Evolutionary conservation across 139 green algal genomes (phyloP).

Genomic region (Nannochloris sp.): DNA sequence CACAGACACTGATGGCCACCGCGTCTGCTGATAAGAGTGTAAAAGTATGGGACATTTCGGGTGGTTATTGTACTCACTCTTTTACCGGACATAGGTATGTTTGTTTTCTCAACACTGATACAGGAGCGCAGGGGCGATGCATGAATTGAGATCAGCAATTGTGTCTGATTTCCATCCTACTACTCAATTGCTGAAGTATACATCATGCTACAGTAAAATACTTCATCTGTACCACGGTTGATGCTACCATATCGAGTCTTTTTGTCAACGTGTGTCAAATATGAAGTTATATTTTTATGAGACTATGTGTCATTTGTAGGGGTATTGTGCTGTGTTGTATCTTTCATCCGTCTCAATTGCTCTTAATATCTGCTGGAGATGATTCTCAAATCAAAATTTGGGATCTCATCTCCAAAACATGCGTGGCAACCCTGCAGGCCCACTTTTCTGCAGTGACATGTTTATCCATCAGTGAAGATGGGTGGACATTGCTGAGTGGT

Average conservation of each 20-base stretch:
- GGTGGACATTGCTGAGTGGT: constrained; percentile 52
- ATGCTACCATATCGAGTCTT: too few relatives aligned
- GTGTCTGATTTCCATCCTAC: background rate
- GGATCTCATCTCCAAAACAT: constrained; percentile 67
- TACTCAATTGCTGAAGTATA: background rate
- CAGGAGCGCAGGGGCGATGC: background rate
- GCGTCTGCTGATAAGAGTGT: constrained; percentile 59
- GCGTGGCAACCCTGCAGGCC: constrained; percentile 34
- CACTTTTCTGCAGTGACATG: constrained; percentile 80
- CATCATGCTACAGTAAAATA: background rate
- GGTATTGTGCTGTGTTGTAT: constrained; percentile 53
- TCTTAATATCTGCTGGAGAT: constrained; percentile 66
- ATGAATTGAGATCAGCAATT: background rate
- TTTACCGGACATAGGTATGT: constrained; percentile 69
- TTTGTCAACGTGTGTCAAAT: too few relatives aligned
- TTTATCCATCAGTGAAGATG: constrained; percentile 60
- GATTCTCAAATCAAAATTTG: constrained; percentile 66
- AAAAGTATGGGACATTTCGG: constrained; percentile 65
- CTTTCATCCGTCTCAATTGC: constrained; percentile 81
- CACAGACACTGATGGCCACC: constrained; percentile 68
- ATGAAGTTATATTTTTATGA: too few relatives aligned
- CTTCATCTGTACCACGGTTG: background rate
- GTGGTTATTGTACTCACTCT: constrained; percentile 81
- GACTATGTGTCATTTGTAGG: constrained; percentile 16
- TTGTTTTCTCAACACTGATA: background rate